Conservation (phyloP, 2,329 filamentous ascomycete genomes). For the Monosporascus sp. region DNA sequence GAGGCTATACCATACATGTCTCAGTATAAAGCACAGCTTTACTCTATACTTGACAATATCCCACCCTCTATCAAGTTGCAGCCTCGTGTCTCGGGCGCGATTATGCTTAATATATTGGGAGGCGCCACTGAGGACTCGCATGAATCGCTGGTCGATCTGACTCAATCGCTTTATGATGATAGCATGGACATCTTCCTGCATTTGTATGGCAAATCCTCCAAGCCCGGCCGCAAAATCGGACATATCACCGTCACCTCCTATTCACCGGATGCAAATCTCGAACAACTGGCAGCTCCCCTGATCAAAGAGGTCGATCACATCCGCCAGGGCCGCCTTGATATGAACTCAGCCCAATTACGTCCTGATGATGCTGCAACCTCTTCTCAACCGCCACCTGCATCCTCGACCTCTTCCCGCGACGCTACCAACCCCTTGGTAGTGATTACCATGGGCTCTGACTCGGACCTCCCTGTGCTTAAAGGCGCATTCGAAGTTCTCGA, state of each 20-base stretch:
- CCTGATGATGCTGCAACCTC: slow-evolving; percentile 26
- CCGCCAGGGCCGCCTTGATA: slow-evolving; percentile 40
- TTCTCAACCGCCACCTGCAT: slow-evolving; percentile 19
- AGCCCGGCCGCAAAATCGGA: slow-evolving; percentile 88
- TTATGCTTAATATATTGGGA: slow-evolving; percentile 79
- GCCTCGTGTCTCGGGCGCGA: slow-evolving; percentile 56
- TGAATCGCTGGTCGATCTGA: slow-evolving; percentile 40
- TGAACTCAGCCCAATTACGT: too few relatives aligned
- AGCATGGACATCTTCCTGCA: slow-evolving; percentile 60
- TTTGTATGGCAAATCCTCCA: slow-evolving; percentile 86
- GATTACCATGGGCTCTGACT: slow-evolving; percentile 81
- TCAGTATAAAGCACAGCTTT: slow-evolving; percentile 87
- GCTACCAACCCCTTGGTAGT: slow-evolving; percentile 53
- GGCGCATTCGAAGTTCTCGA: slow-evolving; percentile 62
- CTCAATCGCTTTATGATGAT: slow-evolving; percentile 37
- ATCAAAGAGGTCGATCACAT: slow-evolving; percentile 60
- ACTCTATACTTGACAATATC: slow-evolving; percentile 68
- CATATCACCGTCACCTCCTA: slow-evolving; percentile 72
- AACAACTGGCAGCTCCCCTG: slow-evolving; percentile 41
- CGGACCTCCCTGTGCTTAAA: slow-evolving; percentile 64
- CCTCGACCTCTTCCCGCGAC: too few relatives aligned
- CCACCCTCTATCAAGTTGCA: slow-evolving; percentile 46
- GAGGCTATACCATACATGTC: slow-evolving; percentile 82
- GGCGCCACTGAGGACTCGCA: slow-evolving; percentile 63
- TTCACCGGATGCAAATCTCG: too few relatives aligned